Conservation (phyloP, 106 monocot species). For the Posidonia australis region DNA sequence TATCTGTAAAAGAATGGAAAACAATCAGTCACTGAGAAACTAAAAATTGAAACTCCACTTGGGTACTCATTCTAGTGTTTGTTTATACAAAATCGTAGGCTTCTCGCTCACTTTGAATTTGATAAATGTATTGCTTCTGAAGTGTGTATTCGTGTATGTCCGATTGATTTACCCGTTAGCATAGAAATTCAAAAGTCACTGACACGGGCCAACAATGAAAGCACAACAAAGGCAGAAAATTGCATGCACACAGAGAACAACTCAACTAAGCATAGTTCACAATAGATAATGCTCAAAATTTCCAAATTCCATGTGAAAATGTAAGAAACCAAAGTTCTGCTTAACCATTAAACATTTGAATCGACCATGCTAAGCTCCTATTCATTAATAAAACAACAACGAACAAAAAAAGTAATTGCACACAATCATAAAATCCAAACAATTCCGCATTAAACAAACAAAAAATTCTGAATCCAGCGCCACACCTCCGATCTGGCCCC, state of each 20-base stretch:
- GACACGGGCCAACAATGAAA: not conserved
- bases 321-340: not conserved
- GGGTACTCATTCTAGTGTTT: not conserved
- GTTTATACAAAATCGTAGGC: not conserved
- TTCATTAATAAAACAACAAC: not conserved
- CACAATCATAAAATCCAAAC: too few species aligned
- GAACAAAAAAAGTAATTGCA: not conserved
- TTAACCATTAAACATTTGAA: not conserved
- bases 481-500: conserved; percentile 39
- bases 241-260: not conserved
- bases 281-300: not conserved
- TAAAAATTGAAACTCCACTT: not conserved
- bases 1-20: conserved; percentile 25
- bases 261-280: not conserved
- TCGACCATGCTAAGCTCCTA: not conserved
- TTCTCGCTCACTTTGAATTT: too few species aligned
- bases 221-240: not conserved
- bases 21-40: not conserved
- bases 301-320: not conserved
- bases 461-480: not conserved
- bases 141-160: too few species aligned
- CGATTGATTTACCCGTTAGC: too few species aligned
- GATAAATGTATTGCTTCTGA: too few species aligned
- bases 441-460: too few species aligned
- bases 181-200: not conserved